phyloP scores from a whole-genome alignment of 2,329 filamentous ascomycete genomes.

The Beauveria medogensis region DNA sequence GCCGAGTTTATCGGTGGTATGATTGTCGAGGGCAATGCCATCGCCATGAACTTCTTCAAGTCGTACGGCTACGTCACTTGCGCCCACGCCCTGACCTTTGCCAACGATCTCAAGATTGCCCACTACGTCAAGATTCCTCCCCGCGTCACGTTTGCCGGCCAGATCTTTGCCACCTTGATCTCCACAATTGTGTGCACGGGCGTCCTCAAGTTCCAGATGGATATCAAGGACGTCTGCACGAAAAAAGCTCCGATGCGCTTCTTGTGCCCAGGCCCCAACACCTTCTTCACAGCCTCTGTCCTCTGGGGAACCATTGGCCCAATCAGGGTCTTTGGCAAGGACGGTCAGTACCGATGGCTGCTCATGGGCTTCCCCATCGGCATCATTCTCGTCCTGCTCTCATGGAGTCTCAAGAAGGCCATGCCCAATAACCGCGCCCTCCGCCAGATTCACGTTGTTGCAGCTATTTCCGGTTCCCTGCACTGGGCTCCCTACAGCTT shows the following conservation, averaged over 20 bases:
- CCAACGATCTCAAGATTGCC: conserved; percentile 41
- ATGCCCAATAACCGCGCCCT: conserved; percentile 24
- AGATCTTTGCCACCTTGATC: conserved; percentile 36
- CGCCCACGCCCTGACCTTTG: conserved; percentile 17
- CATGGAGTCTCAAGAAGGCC: conserved; percentile 28
- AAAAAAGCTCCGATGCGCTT: conserved; percentile 27
- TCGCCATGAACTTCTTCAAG: conserved; percentile 26
- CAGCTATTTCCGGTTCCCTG: conserved; percentile 31
- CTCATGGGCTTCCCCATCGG: conserved; percentile 34
- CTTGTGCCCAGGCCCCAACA: conserved; percentile 29
- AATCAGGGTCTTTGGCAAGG: conserved; percentile 31
- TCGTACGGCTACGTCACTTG: conserved; percentile 29
- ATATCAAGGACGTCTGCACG: conserved; percentile 30
- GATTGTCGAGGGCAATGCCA: conserved; percentile 26
- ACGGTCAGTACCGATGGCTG: conserved; percentile 31
- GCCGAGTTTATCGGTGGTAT: conserved; percentile 36
- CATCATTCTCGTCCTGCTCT: conserved; percentile 25
- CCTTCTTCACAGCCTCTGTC: conserved; percentile 36
- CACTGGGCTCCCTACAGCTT: conserved; percentile 37
- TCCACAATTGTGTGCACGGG: conserved; percentile 39
- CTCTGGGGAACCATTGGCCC: conserved; percentile 39
- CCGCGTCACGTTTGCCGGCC: conserved; percentile 37
- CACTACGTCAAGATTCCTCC: conserved; percentile 44
- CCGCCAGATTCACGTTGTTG: conserved; percentile 35
- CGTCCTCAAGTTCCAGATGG: conserved; percentile 31